Conservation (phyloP, 1,284 basidiomycete species). For the Bjerkandera adusta region DNA sequence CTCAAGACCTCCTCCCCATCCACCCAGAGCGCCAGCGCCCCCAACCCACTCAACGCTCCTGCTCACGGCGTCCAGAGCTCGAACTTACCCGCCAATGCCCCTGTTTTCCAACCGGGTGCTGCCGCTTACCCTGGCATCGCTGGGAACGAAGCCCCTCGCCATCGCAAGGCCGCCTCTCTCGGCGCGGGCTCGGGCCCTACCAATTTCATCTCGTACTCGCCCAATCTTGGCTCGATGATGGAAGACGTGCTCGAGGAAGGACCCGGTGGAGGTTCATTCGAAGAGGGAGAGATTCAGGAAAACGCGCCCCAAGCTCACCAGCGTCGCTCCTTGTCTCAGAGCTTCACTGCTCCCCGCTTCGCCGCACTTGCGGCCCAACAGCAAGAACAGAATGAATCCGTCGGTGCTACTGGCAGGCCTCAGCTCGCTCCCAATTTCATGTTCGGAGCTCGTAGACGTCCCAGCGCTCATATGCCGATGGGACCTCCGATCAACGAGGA, state of each 20-base stretch:
- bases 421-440: slow-evolving; percentile 88
- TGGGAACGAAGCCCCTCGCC: slow-evolving; percentile 54
- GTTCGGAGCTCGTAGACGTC: slow-evolving; percentile 74
- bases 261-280: slow-evolving; percentile 44
- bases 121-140: slow-evolving; percentile 48
- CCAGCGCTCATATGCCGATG: slow-evolving; percentile 47
- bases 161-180: slow-evolving; percentile 77
- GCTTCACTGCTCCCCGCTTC: slow-evolving; percentile 84
- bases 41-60: slow-evolving; percentile 33
- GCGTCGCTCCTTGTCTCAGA: slow-evolving; percentile 72
- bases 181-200: slow-evolving; percentile 56
- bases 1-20: slow-evolving; percentile 71
- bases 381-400: slow-evolving; percentile 60
- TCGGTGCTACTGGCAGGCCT: slow-evolving; percentile 82
- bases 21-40: slow-evolving; percentile 38
- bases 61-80: slow-evolving; percentile 48
- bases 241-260: slow-evolving; percentile 67
- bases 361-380: slow-evolving; percentile 81
- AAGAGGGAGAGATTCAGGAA: slow-evolving; percentile 79
- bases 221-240: slow-evolving; percentile 77
- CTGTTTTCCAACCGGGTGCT: slow-evolving; percentile 68
- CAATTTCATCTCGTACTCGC: slow-evolving; percentile 68
- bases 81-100: slow-evolving; percentile 60
- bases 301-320: slow-evolving; percentile 58
- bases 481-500: slow-evolving; percentile 78